Percentiles rank a stretch among this genome's conserved stretches.
Conservation (phyloP, 257 asterid genomes). For the Gentiana straminea region DNA sequence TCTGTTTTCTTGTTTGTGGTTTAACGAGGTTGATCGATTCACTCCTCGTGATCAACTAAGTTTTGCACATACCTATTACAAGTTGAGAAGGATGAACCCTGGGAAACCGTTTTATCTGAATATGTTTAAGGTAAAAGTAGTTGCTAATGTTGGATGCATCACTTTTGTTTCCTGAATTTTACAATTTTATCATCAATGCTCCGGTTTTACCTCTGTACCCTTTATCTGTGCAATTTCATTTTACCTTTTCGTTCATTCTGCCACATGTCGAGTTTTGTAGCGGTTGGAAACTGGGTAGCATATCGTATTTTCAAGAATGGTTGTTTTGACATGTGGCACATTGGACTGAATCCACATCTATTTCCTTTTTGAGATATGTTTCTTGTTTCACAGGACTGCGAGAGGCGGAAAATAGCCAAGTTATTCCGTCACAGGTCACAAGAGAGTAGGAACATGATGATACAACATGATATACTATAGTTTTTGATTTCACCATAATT, state of each 20-base stretch:
- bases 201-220: too few relatives aligned
- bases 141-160: too few relatives aligned
- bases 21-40: slow-evolving; percentile 88
- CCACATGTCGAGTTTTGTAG: too few relatives aligned
- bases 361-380: neutral
- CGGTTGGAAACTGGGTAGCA: too few relatives aligned
- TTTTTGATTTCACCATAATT: slow-evolving; percentile 10
- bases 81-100: slow-evolving; percentile 70
- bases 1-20: slow-evolving; percentile 99
- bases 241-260: too few relatives aligned
- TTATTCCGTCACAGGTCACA: slow-evolving; percentile 77
- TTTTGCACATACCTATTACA: slow-evolving; percentile 83
- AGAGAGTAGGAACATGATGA: slow-evolving; percentile 38
- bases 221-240: too few relatives aligned
- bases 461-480: slow-evolving; percentile 41
- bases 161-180: too few relatives aligned
- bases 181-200: neutral
- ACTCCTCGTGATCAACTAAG: slow-evolving; percentile 99
- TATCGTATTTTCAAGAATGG: too few relatives aligned
- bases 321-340: too few relatives aligned
- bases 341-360: too few relatives aligned
- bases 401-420: slow-evolving; percentile 89
- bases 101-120: slow-evolving; percentile 77
- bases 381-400: slow-evolving; percentile 62
- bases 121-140: slow-evolving; percentile 73